Base-by-base conservation (phyloP, 257 asterid genomes). In the Gentiana dahurica region DNA sequence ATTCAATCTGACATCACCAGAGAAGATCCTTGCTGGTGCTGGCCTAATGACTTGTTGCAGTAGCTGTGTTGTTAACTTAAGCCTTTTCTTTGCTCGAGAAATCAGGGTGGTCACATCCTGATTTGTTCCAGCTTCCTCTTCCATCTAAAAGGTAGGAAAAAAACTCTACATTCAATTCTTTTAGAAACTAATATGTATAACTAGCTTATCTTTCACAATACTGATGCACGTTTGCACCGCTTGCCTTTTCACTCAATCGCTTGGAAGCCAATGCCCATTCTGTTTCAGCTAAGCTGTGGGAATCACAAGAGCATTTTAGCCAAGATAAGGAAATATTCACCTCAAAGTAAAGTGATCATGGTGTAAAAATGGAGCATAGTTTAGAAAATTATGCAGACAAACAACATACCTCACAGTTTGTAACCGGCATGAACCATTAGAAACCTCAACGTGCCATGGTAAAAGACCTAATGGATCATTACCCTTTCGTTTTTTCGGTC, bases 401-500 rank as follows among this genome's bases (percentile, higher is more conserved):
- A 43, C 4, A 9, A 58, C 78, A 54, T 37, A 86, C 95, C 94
- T 76, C 59, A 71, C 68, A 63, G 60, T 57, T 66, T 64, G 94
- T 62, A 61, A 75, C 67, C 55, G 65, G 46, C 49, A 37, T 55
- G 55, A 57, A 50, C 59, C 69, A 33, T 54, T 60, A 58, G 51
- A 67, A n/a, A 83, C 70, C 77, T 83, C 90, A 73, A 79, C 74
- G 68, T 81, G 71, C 94, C 95, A 86, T n/a, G 95, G 83, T 59
- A 73, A 74, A 69, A 57, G 66, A 54, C 73, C 77, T 55, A 72
- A 61, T 13, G 68, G 60, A 64, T 50, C 53, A 24, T 24, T 24
- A 53, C 55, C 12, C 77, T 81, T 83, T 49, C 94, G 90, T 72
- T 83, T 86, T 72, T 77, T 74, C 36, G 79, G 72, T 37, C 64